These are phyloP conservation scores for Calcarisporium arbuscula DNA, from an alignment of 2,329 filamentous ascomycete genomes.

Conservation along the genomic window DNA sequence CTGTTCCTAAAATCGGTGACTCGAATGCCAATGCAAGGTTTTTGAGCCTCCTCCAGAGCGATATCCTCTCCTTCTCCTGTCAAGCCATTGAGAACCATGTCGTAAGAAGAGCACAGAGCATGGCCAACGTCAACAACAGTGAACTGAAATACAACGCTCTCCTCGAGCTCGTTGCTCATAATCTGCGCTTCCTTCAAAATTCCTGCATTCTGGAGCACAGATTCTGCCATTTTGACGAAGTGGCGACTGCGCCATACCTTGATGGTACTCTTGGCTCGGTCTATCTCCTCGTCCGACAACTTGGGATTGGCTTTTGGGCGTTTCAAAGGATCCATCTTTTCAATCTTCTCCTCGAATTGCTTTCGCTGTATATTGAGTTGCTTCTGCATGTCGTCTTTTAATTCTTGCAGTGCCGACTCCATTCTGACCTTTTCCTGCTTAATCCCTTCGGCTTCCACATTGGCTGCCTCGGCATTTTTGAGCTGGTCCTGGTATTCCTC, in stretches of 20 bases:
- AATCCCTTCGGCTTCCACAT: constrained; percentile 77
- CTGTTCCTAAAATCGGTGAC: constrained; percentile 85
- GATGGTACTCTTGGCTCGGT: constrained; percentile 59
- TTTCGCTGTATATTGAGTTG: constrained; percentile 79
- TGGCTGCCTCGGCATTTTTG: constrained; percentile 65
- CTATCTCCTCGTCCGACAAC: constrained; percentile 66
- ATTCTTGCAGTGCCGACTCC: constrained; percentile 70
- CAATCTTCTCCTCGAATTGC: constrained; percentile 77
- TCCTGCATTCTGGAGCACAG: constrained; percentile 80
- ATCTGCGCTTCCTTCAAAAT: constrained; percentile 92
- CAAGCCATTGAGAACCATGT: constrained; percentile 89
- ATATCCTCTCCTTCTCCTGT: constrained; percentile 78
- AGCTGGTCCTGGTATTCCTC: constrained; percentile 75
- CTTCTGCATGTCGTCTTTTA: constrained; percentile 84
- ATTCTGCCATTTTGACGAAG: constrained; percentile 91
- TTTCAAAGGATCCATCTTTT: constrained; percentile 63
- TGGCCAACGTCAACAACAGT: constrained; percentile 86
- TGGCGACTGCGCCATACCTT: constrained; percentile 76
- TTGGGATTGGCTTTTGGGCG: constrained; percentile 54
- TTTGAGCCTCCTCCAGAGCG: constrained; percentile 71
- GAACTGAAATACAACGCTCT: constrained; percentile 91
- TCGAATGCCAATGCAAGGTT: constrained; percentile 85
- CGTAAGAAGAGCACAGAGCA: constrained; percentile 85
- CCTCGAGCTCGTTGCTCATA: constrained; percentile 94
- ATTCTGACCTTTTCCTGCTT: constrained; percentile 76